Evolutionary conservation across 2,329 filamentous ascomycete species (phyloP).

Genomic region (Scedosporium apiospermum): DNA sequence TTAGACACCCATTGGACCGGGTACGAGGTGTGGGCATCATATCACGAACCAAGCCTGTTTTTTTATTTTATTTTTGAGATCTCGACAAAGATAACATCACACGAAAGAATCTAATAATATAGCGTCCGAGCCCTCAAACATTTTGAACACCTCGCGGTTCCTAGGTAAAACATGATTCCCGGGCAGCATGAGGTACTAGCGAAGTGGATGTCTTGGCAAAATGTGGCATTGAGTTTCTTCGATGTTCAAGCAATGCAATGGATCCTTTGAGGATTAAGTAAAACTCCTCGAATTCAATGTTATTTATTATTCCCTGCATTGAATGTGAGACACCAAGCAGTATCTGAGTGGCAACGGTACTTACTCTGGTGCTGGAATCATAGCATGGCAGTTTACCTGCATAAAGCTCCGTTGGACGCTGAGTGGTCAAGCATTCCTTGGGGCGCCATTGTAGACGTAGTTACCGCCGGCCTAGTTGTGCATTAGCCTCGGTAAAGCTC

Average conservation of each 20-base stretch:
- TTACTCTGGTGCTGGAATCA: background rate
- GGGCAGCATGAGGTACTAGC: background rate
- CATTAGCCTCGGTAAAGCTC: too few species aligned
- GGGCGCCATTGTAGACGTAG: too few species aligned
- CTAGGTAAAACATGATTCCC: background rate
- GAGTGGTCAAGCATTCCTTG: background rate
- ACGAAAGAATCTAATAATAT: background rate
- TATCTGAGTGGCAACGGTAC: background rate
- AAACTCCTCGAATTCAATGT: background rate
- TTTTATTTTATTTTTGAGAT: background rate
- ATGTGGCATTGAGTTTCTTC: background rate
- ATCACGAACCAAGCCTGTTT: background rate
- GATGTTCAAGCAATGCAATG: too few species aligned
- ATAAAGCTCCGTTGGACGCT: background rate
- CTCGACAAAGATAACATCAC: background rate
- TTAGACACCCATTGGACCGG: too few species aligned
- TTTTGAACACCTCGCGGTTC: background rate
- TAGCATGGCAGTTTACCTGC: background rate
- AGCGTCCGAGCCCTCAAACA: background rate
- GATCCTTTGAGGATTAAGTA: background rate
- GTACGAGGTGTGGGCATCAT: background rate
- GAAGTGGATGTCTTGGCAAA: background rate
- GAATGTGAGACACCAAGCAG: constrained; percentile 1
- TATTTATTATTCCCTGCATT: constrained; percentile 2
- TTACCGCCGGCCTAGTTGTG: too few species aligned